A percentile compares a stretch with the other conserved stretches of the same genome.
Evolutionary conservation across 257 asterid species (phyloP).

Genomic region (Perilla frutescens): DNA sequence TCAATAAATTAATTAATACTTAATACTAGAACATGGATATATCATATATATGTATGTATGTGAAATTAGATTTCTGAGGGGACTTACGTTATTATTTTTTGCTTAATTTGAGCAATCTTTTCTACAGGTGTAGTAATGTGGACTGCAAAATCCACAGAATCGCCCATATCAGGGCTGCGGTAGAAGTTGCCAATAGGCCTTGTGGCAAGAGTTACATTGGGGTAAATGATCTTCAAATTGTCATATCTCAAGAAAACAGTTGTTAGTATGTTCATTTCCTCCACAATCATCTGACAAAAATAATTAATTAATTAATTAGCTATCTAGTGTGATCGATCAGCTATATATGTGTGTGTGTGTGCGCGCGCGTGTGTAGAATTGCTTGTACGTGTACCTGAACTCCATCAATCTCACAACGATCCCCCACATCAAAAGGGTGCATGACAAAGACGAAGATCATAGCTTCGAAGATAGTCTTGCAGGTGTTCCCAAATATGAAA

Average conservation of each 20-base stretch:
- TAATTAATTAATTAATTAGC: too few relatives aligned
- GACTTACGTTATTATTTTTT: conserved; percentile 55
- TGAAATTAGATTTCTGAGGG: not conserved
- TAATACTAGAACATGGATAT: too few relatives aligned
- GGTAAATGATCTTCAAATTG: conserved; percentile 69
- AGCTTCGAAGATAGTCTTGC: conserved; percentile 86
- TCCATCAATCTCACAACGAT: conserved; percentile 87
- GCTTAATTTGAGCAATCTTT: conserved; percentile 61
- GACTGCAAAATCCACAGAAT: conserved; percentile 62
- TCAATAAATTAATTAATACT: too few relatives aligned
- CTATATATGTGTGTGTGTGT: too few relatives aligned
- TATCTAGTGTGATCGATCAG: too few relatives aligned
- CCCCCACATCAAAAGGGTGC: conserved; percentile 94
- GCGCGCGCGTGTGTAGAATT: too few relatives aligned
- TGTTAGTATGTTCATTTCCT: conserved; percentile 91
- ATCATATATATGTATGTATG: too few relatives aligned
- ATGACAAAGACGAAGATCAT: conserved; percentile 79
- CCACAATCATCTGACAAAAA: conserved; percentile 72
- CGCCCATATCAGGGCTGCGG: conserved; percentile 92
- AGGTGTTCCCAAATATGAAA: conserved; percentile 83
- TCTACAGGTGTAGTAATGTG: conserved; percentile 80
- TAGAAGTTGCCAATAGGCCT: conserved; percentile 70
- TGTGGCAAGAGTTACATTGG: conserved; percentile 73
- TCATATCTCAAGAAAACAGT: conserved; percentile 73
- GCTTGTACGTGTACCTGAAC: conserved; percentile 54